These are phyloP conservation scores for Lignosus rhinocerotis DNA, from an alignment of 1,284 basidiomycete genomes.

Conservation along the genomic window DNA sequence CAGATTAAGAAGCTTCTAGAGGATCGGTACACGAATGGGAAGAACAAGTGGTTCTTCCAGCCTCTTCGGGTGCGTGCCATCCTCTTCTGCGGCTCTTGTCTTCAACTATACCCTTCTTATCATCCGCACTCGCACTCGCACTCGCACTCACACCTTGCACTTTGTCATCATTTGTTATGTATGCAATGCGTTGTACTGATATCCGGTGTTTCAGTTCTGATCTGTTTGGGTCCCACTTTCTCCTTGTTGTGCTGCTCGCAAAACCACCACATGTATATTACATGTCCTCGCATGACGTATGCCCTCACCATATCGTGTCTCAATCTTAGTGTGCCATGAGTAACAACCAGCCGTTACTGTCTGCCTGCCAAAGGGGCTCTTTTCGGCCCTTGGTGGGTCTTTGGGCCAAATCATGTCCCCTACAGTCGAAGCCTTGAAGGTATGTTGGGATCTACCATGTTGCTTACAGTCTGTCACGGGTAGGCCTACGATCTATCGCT, in stretches of 20 bases:
- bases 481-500: too few species aligned
- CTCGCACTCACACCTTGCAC: too few species aligned
- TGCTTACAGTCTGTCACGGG: too few species aligned
- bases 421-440: background rate
- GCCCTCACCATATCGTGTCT: constrained; percentile 18
- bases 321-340: constrained; percentile 22
- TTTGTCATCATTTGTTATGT: background rate
- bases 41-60: constrained; percentile 96
- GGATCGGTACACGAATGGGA: constrained; percentile 87
- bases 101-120: background rate
- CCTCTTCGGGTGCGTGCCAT: constrained; percentile 63
- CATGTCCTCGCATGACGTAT: constrained; percentile 25
- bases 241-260: constrained; percentile 17
- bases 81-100: background rate
- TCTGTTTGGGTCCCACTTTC: constrained; percentile 13
- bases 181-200: constrained; percentile 1
- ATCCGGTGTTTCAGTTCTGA: constrained; percentile 15
- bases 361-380: too few species aligned
- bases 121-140: too few species aligned
- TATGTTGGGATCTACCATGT: background rate
- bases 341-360: constrained; percentile 1
- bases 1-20: constrained; percentile 93
- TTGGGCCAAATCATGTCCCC: too few species aligned
- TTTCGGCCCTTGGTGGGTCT: background rate
- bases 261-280: constrained; percentile 26